Percentiles rank a stretch among this genome's conserved stretches.
Evolutionary conservation across 164 flowering plant genomes (phyloP).

Genomic region (Vitis cinerea): DNA sequence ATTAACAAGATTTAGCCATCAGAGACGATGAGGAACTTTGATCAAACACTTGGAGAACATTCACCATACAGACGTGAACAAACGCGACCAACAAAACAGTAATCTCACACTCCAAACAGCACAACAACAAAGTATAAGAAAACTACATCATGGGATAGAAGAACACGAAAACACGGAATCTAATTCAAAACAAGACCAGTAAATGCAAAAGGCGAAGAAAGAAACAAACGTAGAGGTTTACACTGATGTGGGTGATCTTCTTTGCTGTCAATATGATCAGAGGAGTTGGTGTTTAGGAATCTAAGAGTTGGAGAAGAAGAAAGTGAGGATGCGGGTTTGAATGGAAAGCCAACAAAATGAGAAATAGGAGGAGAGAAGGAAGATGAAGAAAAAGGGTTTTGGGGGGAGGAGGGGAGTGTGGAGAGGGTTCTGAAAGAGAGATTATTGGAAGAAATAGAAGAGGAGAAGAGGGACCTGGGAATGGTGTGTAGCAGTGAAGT

Average conservation of each 20-base stretch:
- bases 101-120: too few relatives aligned
- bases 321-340: constrained; percentile 11
- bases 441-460: neutral
- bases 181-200: neutral
- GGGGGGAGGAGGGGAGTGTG: too few relatives aligned
- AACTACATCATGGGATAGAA: too few relatives aligned
- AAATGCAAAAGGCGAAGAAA: neutral
- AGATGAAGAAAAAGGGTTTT: neutral
- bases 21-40: neutral
- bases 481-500: neutral
- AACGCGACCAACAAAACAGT: too few relatives aligned
- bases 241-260: constrained; percentile 12
- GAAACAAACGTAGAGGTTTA: constrained; percentile 1
- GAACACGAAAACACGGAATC: too few relatives aligned
- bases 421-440: neutral
- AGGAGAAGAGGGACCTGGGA: neutral
- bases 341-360: constrained; percentile 7
- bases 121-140: too few relatives aligned
- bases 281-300: constrained; percentile 6
- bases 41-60: constrained; percentile 7
- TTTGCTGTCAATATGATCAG: constrained; percentile 9
- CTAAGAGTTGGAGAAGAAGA: constrained; percentile 19
- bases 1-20: too few relatives aligned
- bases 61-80: too few relatives aligned
- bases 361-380: neutral